Evolutionary conservation across 1,284 basidiomycete species (phyloP), one percentile per base, ranked within the genome.

Genomic region (Microbotryomycetes sp.): DNA sequence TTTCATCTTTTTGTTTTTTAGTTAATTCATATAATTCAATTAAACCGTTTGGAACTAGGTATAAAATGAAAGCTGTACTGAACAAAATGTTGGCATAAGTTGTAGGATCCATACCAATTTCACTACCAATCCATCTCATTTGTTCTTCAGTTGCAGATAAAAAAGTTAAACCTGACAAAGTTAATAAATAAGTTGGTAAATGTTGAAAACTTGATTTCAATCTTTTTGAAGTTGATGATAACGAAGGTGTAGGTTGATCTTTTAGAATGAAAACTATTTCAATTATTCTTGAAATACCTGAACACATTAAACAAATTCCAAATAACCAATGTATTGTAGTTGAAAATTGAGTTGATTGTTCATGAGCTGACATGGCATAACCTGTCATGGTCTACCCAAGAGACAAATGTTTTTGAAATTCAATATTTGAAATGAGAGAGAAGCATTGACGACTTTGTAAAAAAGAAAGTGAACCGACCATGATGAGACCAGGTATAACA

Each of bases 91-190:
- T 93, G 0, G 89, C 89, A 66, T 58, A 60, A 3, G 62, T 62
- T 6, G 59, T 66, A 25, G 55, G 49, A 59, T 68, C 65, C 67
- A 73, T 66, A 14, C 56, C 56, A 2, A 58, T 48, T 1, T 46
- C 68, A 50, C 71, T 67, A 57, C 88, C 80, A 15, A 86, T 83
- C 65, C 81, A 86, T 32, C 80, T 72, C 47, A 93, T 78, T 74
- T 93, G 89, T 77, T 96, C 91, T 74, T 94, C 89, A 0, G 92
- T 94, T 0, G 86, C 90, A 15, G 87, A 88, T 82, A 93, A 90
- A 80, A 94, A 94, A 14, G 91, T 77, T 2, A 89, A 79, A 77
- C 87, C 86, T 48, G 86, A 79, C 1, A 87, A 80, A 23, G 81
- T 76, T 28, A 92, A 81, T 9, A 91, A 77, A 74, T 91, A 91